Evolutionary conservation across 1,139 yeast species (phyloP), one percentile per base, ranked within the genome.

Genomic region (Blastobotrys proliferans): DNA sequence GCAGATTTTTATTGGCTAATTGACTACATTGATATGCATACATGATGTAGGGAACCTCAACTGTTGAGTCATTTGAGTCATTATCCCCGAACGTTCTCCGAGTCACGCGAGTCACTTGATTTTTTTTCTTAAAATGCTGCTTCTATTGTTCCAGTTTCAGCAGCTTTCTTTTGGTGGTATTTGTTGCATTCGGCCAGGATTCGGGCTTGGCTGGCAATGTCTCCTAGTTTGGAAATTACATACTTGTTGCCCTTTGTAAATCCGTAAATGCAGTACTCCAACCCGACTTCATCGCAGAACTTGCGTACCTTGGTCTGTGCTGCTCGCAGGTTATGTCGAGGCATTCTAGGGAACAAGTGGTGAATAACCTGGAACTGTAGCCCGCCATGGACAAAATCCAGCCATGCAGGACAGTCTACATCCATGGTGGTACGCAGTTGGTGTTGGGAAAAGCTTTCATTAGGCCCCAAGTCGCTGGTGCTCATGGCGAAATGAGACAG

Each of bases 341-440:
- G 97, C 58, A 87, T 63, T 45, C 97, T 71, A 14, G 97, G 97
- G 63, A 87, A 87, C 52, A 87, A 69, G 61, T 87, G 97, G 61
- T 87, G 97, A 41, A 87, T 78, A 1, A 88, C 94, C 61, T 87
- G 97, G 66, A 86, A 87, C 62, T 87, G 97, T 41, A 87, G 73
- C 0, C 97, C 97, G 5, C 96, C 97, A 57, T 87, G 97, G 55
- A 87, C 72, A 57, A 79, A 87, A 62, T 87, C 97, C 40, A 87
- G 70, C 95, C 96, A 87, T 50, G 77, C 80, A 1, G 97, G 96
- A 66, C 97, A 87, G 56, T 83, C 94, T 14, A 87, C 95, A 60
- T 87, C 97, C 96, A 87, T 88, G 4, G 95, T 87, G 1, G 97
- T 87, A 55, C 97, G 73, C 14, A 87, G 59, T 62, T 87, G 96